Evolutionary conservation across 2,329 filamentous ascomycete species (phyloP).

Genomic region (Colletotrichum liaoningense): DNA sequence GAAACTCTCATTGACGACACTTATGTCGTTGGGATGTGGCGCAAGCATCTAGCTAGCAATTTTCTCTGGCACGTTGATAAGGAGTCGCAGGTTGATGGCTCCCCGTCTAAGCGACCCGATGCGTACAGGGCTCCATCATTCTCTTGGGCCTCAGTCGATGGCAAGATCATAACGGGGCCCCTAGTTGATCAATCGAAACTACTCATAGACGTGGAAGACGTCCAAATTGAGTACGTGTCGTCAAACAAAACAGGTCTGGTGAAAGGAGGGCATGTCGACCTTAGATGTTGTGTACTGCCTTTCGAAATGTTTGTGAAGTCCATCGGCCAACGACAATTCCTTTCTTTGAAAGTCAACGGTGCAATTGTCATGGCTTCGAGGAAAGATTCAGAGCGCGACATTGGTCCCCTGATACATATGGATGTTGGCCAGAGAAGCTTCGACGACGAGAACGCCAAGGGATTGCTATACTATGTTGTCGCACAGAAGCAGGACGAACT

Average conservation of each 20-base stretch:
- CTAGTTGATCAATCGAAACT: background rate
- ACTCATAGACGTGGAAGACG: background rate
- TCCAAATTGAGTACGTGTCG: background rate
- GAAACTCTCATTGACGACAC: background rate
- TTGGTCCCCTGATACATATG: background rate
- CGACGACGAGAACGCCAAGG: background rate
- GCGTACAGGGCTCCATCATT: background rate
- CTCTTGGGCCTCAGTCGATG: conserved; percentile 8
- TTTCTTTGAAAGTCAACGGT: background rate
- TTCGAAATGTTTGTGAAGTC: background rate
- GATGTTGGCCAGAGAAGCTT: conserved; percentile 1
- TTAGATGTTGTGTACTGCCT: background rate
- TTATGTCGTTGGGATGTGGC: conserved; percentile 12
- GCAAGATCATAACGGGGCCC: fast-evolving
- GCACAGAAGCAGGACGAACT: background rate
- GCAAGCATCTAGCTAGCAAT: background rate
- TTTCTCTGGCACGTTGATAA: background rate
- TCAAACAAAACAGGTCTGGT: background rate
- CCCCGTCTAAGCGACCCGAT: background rate
- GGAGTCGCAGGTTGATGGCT: conserved; percentile 1
- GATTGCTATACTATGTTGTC: background rate
- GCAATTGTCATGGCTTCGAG: background rate
- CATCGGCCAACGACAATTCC: background rate
- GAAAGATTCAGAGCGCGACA: background rate
- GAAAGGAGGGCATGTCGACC: background rate